Percentiles rank a stretch among this genome's conserved stretches.
These are phyloP conservation scores for Candida tibetensis DNA, from an alignment of 805 yeast genomes.

Conservation along the genomic window DNA sequence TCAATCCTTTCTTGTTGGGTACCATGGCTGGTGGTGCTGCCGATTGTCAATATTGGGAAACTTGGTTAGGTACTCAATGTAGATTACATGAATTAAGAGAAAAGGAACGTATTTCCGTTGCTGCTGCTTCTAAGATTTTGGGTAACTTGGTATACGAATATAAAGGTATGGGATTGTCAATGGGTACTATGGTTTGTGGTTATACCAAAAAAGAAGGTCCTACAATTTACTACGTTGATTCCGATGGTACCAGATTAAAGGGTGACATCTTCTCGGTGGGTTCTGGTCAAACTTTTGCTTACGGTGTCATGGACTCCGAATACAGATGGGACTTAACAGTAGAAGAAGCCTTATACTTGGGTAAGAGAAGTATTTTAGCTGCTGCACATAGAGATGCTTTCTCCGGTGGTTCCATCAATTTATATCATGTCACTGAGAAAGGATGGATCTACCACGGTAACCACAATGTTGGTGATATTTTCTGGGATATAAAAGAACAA, in stretches of 20 bases:
- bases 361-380: conserved; percentile 93
- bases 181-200: conserved; percentile 99
- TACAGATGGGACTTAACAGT: conserved; percentile 88
- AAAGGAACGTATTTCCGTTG: conserved; percentile 91
- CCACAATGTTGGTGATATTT: conserved; percentile 82
- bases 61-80: conserved; percentile 97
- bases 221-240: conserved; percentile 91
- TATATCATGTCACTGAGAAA: conserved; percentile 86
- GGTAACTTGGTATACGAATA: conserved; percentile 87
- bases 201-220: conserved; percentile 95
- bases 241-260: conserved; percentile 92
- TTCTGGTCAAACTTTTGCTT: conserved; percentile 98
- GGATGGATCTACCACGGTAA: conserved; percentile 98
- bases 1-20: conserved; percentile 91
- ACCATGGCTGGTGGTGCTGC: conserved; percentile 99
- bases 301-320: conserved; percentile 94
- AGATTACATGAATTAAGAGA: conserved; percentile 91
- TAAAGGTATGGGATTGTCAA: conserved; percentile 97
- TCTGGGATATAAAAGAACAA: conserved; percentile 86
- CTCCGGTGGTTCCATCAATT: conserved; percentile 94
- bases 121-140: conserved; percentile 94
- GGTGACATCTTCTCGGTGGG: conserved; percentile 98
- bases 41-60: conserved; percentile 99
- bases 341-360: conserved; percentile 91
- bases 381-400: conserved; percentile 98